A percentile compares a stretch with the other conserved stretches of the same genome.
These are phyloP conservation scores for Baorangia bicolor DNA, from an alignment of 768 basidiomycete genomes.

Conservation along the genomic window DNA sequence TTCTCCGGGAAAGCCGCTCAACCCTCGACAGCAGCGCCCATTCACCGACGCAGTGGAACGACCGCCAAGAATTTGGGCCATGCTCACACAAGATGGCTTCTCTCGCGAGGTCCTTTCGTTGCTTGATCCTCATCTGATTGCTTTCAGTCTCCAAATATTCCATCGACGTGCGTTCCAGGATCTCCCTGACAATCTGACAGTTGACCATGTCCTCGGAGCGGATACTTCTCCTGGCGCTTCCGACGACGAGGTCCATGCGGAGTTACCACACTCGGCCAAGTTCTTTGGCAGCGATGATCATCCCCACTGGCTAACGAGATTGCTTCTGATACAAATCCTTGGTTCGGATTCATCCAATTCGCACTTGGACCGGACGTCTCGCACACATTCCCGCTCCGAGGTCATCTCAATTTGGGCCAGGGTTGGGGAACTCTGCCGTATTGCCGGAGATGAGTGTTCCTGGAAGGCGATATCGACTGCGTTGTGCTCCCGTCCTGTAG, in stretches of 20 bases:
- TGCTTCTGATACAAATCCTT: slow-evolving; percentile 69
- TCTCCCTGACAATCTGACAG: slow-evolving; percentile 54
- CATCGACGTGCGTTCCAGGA: slow-evolving; percentile 54
- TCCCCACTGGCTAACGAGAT: slow-evolving; percentile 80
- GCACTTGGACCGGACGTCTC: slow-evolving; percentile 43
- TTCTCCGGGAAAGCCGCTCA: slow-evolving; percentile 27
- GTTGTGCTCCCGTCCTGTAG: slow-evolving; percentile 70
- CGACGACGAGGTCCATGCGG: slow-evolving; percentile 5
- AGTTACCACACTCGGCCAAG: slow-evolving; percentile 24
- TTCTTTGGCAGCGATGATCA: slow-evolving; percentile 69
- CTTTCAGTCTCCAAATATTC: slow-evolving; percentile 61
- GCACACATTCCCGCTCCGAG: slow-evolving; percentile 70
- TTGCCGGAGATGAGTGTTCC: slow-evolving; percentile 74
- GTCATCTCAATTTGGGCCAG: slow-evolving; percentile 71
- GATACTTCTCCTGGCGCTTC: slow-evolving; percentile 20
- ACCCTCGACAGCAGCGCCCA: slow-evolving; percentile 23
- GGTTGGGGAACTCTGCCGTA: slow-evolving; percentile 69
- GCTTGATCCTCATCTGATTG: slow-evolving; percentile 61
- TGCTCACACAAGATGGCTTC: slow-evolving; percentile 63
- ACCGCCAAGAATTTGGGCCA: slow-evolving; percentile 44
- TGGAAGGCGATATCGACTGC: slow-evolving; percentile 75
- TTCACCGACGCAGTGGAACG: slow-evolving; percentile 24
- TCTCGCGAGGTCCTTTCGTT: slow-evolving; percentile 62
- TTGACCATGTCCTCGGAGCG: slow-evolving; percentile 39
- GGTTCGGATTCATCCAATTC: slow-evolving; percentile 50